Percentiles rank a stretch among this genome's conserved stretches.
Conservation (phyloP, 345 rosid species). For the Theobroma cacao region DNA sequence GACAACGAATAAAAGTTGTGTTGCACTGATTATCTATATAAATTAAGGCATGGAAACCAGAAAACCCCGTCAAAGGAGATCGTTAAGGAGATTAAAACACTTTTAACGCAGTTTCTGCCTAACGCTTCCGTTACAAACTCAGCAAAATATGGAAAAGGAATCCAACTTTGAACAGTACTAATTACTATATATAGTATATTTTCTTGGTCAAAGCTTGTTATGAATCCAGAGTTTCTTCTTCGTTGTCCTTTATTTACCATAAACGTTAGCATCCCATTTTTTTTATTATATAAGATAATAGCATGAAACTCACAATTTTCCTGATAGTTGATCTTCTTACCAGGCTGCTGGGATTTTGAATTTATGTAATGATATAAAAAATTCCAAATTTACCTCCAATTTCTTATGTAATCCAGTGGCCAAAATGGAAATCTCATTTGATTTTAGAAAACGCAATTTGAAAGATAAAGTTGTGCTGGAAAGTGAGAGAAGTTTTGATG, state of each 20-base stretch:
- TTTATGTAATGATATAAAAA: too few species aligned
- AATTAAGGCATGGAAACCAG: not conserved
- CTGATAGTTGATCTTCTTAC: too few species aligned
- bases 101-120: not conserved
- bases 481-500: too few species aligned
- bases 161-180: not conserved
- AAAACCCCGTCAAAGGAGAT: too few species aligned
- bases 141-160: not conserved
- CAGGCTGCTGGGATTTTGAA: too few species aligned
- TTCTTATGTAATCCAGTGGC: too few species aligned
- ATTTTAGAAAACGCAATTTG: too few species aligned
- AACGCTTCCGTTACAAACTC: not conserved
- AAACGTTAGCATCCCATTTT: too few species aligned
- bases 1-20: not conserved
- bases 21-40: not conserved
- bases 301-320: too few species aligned
- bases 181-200: not conserved
- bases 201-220: not conserved
- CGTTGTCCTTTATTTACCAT: not conserved
- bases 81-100: constrained; percentile 5
- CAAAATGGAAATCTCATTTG: too few species aligned
- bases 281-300: too few species aligned
- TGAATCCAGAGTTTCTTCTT: not conserved
- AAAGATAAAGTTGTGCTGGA: too few species aligned
- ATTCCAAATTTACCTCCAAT: not conserved